Conservation (phyloP, 768 basidiomycete species). For the Mycena vulgaris region DNA sequence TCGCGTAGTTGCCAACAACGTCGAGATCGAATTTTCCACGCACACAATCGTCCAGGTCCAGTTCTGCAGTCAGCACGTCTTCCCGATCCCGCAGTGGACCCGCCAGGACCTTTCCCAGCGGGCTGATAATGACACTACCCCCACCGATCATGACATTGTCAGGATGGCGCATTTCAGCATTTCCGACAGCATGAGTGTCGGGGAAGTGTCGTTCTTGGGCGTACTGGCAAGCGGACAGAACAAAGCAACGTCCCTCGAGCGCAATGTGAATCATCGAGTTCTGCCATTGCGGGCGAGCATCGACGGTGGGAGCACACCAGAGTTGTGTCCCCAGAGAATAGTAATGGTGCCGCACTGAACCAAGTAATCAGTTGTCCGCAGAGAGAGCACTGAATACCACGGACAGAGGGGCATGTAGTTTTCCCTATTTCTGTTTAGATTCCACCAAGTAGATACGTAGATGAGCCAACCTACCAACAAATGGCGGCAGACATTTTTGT, state of each 20-base stretch:
- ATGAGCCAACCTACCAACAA: constrained; percentile 63
- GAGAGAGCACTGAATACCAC: constrained; percentile 38
- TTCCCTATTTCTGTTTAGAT: constrained; percentile 61
- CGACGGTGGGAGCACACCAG: constrained; percentile 79
- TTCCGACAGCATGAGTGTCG: constrained; percentile 58
- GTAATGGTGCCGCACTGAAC: constrained; percentile 69
- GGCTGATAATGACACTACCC: constrained; percentile 73
- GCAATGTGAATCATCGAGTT: constrained; percentile 75
- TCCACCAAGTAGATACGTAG: not conserved
- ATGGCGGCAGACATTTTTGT: constrained; percentile 70
- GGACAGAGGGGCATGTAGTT: constrained; percentile 78
- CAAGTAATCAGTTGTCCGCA: not conserved
- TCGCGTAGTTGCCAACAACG: constrained; percentile 70
- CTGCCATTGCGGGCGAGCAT: constrained; percentile 70
- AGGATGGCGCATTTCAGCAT: constrained; percentile 53
- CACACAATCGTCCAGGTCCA: constrained; percentile 71
- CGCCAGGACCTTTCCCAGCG: constrained; percentile 70
- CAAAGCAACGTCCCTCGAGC: constrained; percentile 79
- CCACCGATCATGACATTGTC: constrained; percentile 73
- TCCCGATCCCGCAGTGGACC: constrained; percentile 70
- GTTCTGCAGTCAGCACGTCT: constrained; percentile 68
- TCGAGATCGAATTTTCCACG: constrained; percentile 77
- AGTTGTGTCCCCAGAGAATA: constrained; percentile 73
- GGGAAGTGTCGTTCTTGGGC: constrained; percentile 70
- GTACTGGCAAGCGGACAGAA: constrained; percentile 75